Evolutionary conservation across 192 early-diverging fungal genomes (phyloP), one percentile per base, ranked within the genome.

Genomic region (Umbelopsis sp.): DNA sequence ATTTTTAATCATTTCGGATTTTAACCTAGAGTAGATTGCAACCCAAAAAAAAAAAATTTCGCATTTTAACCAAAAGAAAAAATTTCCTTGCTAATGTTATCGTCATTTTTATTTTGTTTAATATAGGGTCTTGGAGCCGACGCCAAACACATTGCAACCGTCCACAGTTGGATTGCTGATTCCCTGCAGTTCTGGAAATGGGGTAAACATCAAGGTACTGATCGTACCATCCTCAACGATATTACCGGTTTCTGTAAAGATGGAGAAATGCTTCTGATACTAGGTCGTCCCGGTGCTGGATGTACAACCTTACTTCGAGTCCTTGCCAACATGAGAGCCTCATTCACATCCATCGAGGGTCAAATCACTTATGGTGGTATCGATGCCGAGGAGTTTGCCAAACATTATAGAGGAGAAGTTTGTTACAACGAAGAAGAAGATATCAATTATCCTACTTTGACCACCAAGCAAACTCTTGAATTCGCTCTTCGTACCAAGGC

Each of bases 401-500:
- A 83, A 45, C 78, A 85, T 45, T 91, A 89, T 69, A 82, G 90
- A 66, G 90, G 88, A 51, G 89, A 93, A 69, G 87, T 95, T 4
- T 84, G 85, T 26, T 95, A 94, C 75, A 90, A 90, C 71, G 86
- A 91, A 82, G 94, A 94, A 82, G 76, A 78, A 66, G 76, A 78
- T 70, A 49, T 78, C 8, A 72, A 78, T 47, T 91, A 85, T 72
- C 88, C 91, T 9, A 90, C 89, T 26, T 71, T 93, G 74, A 91
- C 92, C 10, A 90, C 92, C 32, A 84, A 87, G 45, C 87, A 92
- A 74, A 94, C 91, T n/a, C 85, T 93, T 11, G 84, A 89, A 38
- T 91, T 90, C 75, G 93, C 91, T 16, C 84, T 93, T 68, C 84
- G 89, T 76, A 92, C 86, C 83, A 89, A 90, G 71, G 88, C 81